These are phyloP conservation scores for Gryganskiella cystojenkinii DNA, from an alignment of 192 early-diverging fungal species.

Conservation along the genomic window DNA sequence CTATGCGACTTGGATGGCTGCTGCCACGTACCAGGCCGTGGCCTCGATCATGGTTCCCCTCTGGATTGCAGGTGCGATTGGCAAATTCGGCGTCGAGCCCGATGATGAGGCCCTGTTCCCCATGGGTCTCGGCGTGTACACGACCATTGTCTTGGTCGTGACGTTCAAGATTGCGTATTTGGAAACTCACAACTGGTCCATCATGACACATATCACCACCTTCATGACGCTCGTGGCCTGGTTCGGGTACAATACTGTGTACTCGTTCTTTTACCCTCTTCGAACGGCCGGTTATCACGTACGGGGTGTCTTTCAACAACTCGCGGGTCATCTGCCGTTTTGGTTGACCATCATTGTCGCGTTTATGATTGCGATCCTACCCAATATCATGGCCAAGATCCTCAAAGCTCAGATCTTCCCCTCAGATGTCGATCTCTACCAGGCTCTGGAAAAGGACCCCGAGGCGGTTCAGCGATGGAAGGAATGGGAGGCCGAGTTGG, in stretches of 20 bases:
- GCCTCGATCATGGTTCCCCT: conserved; percentile 63
- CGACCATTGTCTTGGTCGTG: conserved; percentile 71
- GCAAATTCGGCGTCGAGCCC: conserved; percentile 47
- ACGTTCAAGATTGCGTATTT: conserved; percentile 78
- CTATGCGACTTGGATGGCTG: conserved; percentile 63
- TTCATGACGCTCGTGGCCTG: conserved; percentile 64
- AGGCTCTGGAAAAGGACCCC: conserved; percentile 55
- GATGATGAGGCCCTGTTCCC: conserved; percentile 66
- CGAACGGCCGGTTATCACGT: conserved; percentile 65
- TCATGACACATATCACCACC: conserved; percentile 69
- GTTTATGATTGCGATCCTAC: conserved; percentile 59
- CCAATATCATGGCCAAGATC: conserved; percentile 61
- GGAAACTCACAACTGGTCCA: conserved; percentile 72
- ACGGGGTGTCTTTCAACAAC: conserved; percentile 58
- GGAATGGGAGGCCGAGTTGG: conserved; percentile 49
- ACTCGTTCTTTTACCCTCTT: conserved; percentile 66
- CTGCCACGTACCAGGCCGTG: conserved; percentile 65
- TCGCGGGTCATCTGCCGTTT: conserved; percentile 59
- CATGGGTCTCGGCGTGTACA: conserved; percentile 66
- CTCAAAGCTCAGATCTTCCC: conserved; percentile 51
- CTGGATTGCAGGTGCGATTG: conserved; percentile 56
- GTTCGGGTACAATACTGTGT: conserved; percentile 74
- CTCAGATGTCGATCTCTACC: conserved; percentile 57
- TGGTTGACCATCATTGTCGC: conserved; percentile 71
- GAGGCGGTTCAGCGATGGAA: conserved; percentile 53